phyloP scores from a whole-genome alignment of 345 rosid species.

The Barbarea vulgaris region DNA sequence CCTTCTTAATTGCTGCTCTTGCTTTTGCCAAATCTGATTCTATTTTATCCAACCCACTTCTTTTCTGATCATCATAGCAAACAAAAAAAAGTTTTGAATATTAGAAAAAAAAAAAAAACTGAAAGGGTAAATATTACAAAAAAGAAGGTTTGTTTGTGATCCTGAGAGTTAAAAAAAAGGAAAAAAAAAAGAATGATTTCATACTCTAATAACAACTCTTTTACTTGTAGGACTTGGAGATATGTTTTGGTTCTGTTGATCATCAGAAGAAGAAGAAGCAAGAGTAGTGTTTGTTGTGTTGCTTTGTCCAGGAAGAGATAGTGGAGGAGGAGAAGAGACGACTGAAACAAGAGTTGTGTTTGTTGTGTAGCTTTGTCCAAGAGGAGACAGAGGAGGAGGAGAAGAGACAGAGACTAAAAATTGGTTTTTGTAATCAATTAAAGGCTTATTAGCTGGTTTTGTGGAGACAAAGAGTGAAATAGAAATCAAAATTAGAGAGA shows the following conservation, averaged over 20 bases:
- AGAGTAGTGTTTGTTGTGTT: conserved; percentile 8
- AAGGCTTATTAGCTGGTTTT: conserved; percentile 25
- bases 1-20: conserved; percentile 51
- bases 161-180: neutral
- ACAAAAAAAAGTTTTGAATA: neutral
- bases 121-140: neutral
- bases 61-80: conserved; percentile 32
- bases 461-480: conserved; percentile 27
- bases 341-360: neutral
- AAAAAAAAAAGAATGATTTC: neutral
- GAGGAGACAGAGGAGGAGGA: conserved; percentile 14
- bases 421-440: conserved; percentile 30
- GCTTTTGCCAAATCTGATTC: conserved; percentile 54
- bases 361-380: conserved; percentile 8
- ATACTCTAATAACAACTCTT: conserved; percentile 25
- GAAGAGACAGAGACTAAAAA: conserved; percentile 23
- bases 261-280: conserved; percentile 1
- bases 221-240: conserved; percentile 21
- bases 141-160: neutral
- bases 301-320: neutral
- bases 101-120: neutral
- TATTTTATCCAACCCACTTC: conserved; percentile 38
- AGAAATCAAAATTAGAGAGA: conserved; percentile 27
- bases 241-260: conserved; percentile 13
- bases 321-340: conserved; percentile 12